Percentiles rank a stretch among this genome's conserved stretches.
phyloP scores from a whole-genome alignment of 768 basidiomycete genomes.

The Mycena latifolia region DNA sequence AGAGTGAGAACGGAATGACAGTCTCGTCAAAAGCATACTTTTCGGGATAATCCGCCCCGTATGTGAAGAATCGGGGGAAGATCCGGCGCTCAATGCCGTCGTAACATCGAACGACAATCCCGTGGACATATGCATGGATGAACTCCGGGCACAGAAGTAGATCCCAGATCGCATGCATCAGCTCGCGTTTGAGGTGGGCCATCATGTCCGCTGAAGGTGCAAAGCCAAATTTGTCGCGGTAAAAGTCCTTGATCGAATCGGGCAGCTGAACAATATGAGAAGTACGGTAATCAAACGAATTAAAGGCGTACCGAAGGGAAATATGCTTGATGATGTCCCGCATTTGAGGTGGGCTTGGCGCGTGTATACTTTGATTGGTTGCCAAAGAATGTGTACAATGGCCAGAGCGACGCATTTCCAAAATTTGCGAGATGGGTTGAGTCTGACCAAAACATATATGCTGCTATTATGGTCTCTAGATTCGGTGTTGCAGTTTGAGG shows the following conservation, averaged over 20 bases:
- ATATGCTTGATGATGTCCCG: slow-evolving; percentile 48
- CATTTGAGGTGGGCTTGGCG: slow-evolving; percentile 32
- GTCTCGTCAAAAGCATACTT: slow-evolving; percentile 39
- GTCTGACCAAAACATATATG: slow-evolving; percentile 45
- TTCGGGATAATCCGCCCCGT: slow-evolving; percentile 49
- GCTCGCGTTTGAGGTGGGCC: no score
- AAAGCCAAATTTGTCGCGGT: no score
- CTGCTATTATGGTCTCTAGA: slow-evolving; percentile 36
- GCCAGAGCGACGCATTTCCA: no score
- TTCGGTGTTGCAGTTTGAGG: no score
- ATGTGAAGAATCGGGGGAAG: no score
- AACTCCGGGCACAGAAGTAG: no score
- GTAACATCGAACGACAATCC: no score
- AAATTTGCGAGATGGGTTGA: slow-evolving; percentile 41
- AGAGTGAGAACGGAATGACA: background rate
- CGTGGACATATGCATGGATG: no score
- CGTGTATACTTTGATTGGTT: slow-evolving; percentile 49
- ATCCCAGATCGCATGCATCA: no score
- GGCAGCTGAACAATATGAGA: background rate
- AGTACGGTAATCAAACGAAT: background rate
- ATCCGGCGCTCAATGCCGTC: no score
- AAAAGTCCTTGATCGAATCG: background rate
- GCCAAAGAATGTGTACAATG: no score
- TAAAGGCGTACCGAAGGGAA: slow-evolving; percentile 41
- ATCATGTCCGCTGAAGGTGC: no score